These are phyloP conservation scores for Planoprotostelium fungivorum DNA, from an alignment of 78 protist genomes.

Conservation along the genomic window DNA sequence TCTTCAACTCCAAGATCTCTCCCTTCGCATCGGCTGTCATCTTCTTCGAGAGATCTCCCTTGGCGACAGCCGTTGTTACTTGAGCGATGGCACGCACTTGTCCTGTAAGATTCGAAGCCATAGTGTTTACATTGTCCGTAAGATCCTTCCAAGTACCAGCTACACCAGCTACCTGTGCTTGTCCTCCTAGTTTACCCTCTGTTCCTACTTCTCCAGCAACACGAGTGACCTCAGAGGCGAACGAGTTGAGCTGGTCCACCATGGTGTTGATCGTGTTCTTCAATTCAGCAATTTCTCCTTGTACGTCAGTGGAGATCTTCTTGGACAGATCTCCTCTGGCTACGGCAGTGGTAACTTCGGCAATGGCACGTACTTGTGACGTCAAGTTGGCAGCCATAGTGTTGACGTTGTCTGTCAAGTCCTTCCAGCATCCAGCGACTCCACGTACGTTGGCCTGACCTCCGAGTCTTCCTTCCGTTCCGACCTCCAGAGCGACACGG, in stretches of 20 bases:
- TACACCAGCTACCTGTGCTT: slow-evolving; percentile 51
- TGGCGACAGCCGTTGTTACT: slow-evolving; percentile 65
- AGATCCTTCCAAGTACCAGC: slow-evolving; percentile 64
- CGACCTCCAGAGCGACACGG: slow-evolving; percentile 56
- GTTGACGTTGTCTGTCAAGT: slow-evolving; percentile 60
- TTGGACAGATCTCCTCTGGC: slow-evolving; percentile 56
- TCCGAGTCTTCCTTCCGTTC: slow-evolving; percentile 60
- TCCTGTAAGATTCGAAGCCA: slow-evolving; percentile 56
- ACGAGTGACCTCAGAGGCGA: slow-evolving; percentile 52
- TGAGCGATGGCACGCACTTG: slow-evolving; percentile 60
- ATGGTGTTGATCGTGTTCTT: slow-evolving; percentile 57
- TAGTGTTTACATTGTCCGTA: slow-evolving; percentile 61
- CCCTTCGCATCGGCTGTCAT: slow-evolving; percentile 38
- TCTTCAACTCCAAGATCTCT: slow-evolving; percentile 49
- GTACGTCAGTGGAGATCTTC: slow-evolving; percentile 35
- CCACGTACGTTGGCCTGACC: slow-evolving; percentile 58
- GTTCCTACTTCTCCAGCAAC: slow-evolving; percentile 15
- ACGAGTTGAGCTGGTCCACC: slow-evolving; percentile 48
- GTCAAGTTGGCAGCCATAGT: slow-evolving; percentile 67
- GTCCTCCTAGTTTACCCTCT: slow-evolving; percentile 40
- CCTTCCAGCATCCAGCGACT: slow-evolving; percentile 63
- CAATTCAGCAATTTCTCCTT: slow-evolving; percentile 52
- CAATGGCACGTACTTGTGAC: slow-evolving; percentile 53
- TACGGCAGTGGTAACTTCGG: slow-evolving; percentile 56
- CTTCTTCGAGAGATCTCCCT: slow-evolving; percentile 52